Base-by-base conservation (phyloP, 306 rosid genomes). In the Vigna trinervia region DNA sequence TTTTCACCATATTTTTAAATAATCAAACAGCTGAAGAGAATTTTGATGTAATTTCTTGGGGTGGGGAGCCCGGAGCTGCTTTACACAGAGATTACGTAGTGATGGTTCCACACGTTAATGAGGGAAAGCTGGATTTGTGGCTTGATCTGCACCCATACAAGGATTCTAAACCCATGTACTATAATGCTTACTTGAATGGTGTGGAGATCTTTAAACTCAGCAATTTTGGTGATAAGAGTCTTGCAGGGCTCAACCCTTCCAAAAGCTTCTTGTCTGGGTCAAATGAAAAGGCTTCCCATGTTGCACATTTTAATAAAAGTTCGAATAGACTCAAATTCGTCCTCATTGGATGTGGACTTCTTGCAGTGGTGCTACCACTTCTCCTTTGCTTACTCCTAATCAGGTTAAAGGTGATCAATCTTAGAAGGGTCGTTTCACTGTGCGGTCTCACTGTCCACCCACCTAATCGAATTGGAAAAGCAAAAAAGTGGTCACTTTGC, bases 51-150 rank as follows among this genome's bases (percentile, higher is more conserved):
- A 14, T 65, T 50, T 12, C 19, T 4, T 0, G 2, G 36, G 9
- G 65, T 41, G 83, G 86, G 36, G 76, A 80, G 6, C 80, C 56
- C 26, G 72, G 84, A 20, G 57, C 17, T 85, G 63, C 80, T 43
- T 2, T 72, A 1, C 73, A 75, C 74, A 51, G 0, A 52, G 86
- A 85, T 56, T 82, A 65, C 22, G 62, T 79, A 8, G 86, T 85
- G 28, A 43, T 17, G 71, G 69, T 82, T 45, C 80, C 82, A 0
- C 28, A 38, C 19, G 26, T 28, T 22, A 51, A 17, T 2, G 75
- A 82, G 50, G 84, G 41, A 26, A 82, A 82, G 78, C 86, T 82
- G 56, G 84, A 78, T 47, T 23, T 85, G 52, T 82, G 80, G 84
- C 34, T 85, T 0, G 86, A 76, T 14, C 80, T 85, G 2, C n/a